Evolutionary conservation across 2,329 filamentous ascomycete species (phyloP), one percentile per base, ranked within the genome.

Genomic region (Pleomassaria siparia): DNA sequence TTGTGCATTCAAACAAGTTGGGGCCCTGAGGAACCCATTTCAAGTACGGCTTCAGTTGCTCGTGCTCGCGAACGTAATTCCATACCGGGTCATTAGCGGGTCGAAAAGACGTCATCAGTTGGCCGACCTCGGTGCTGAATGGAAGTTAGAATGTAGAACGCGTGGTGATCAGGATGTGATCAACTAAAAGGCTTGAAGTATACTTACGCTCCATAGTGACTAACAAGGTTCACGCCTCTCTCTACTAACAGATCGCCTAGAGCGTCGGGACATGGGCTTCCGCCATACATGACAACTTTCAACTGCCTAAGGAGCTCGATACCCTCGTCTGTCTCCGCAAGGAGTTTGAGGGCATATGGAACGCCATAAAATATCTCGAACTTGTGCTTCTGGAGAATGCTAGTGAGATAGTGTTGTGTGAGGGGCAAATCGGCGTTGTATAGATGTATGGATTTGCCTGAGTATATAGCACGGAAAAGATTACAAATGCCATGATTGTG

Each of bases 261-360:
- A 4, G 78, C 76, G 53, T 85, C 81, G 0, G 83, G 82, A 54
- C 80, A 84, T 4, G 76, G 72, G 8, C 78, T 80, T 1, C 82
- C 83, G 1, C 79, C 81, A 51, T 78, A 83, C 56, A 82, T 73
- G 12, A 84, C 81, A 3, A 80, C 60, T 56, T 81, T 78, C n/a
- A 78, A 70, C 32, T 70, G 64, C 2, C 66, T 63, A 18, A 85
- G 62, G 2, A 72, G 67, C 1, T 69, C 58, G n/a, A 84, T 73
- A 0, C 84, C 84, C 20, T 78, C 74, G 0, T 78, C 69, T 0
- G 76, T 76, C 60, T 87, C 85, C 0, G 79, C 76, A 2, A 87
- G 72, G 0, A 87, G 67, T 57, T 87, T 86, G 12, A 87, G 66
- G 0, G 81, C 79, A 54, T 86, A 87, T 0, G 85, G 84, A 0